Base-by-base conservation (phyloP, 495 filamentous ascomycete species). In the Penicillium longicatenatum region DNA sequence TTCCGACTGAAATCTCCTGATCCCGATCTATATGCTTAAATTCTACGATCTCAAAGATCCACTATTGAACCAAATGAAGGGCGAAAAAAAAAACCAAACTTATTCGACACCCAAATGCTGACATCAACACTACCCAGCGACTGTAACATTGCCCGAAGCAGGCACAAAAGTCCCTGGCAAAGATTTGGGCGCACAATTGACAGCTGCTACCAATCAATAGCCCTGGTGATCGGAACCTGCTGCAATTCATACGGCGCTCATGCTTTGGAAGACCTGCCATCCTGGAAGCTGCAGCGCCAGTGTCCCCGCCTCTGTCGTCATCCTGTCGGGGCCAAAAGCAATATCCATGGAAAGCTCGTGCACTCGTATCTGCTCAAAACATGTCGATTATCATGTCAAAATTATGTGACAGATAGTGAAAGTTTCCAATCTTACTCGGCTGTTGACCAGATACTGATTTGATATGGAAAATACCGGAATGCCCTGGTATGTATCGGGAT, bases 271-370 rank as follows among this genome's bases (percentile, higher is more conserved):
- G 14, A 47, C 35, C 24, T 47, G 17, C 9, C 21, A 35, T 45
- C 52, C 41, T 54, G 45, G 45, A 35, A 50, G 54, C 59, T 57
- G 54, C 52, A 57, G n/a, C 37, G 43, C 33, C 44, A 14, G 30
- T 26, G 19, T 47, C 43, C 43, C 60, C 57, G 63, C 65, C 65
- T 59, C 62, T 68, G 65, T 68, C 65, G 65, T 68, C 65, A 68
- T 68, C 42, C 51, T 53, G 21, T 54, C 42, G 39, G 61, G 53
- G 50, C 49, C 45, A 54, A 26, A 41, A 19, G 31, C 31, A 35
- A 35, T 35, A 35, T 35, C 31, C 12, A 48, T 29, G 21, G 16
- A 26, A 24, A 46, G 42, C 42, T 48, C 8, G 45, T 48, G 12
- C 24, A 4, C 44, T 46, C 44, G 22, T 46, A 46, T 16, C 21